Base-by-base conservation (phyloP, 2,329 filamentous ascomycete genomes). In the Knoxdaviesia proteae region DNA sequence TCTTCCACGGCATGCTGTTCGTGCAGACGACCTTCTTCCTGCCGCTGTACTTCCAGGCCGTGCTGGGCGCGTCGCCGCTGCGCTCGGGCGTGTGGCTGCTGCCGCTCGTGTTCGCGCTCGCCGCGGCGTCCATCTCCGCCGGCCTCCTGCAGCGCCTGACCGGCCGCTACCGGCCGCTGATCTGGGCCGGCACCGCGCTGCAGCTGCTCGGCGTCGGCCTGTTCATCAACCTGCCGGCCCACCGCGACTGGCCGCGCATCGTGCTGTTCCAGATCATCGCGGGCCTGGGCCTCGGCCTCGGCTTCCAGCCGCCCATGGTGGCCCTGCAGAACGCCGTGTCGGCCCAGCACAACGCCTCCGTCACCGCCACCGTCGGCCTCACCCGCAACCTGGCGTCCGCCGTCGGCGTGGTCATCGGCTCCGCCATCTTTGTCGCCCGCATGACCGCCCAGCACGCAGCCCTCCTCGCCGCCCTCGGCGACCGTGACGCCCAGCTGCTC, bases 41-140 rank as follows among this genome's bases (percentile, higher is more conserved):
- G n/a, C 80, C 82, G 1, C 62, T 88, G 2, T 84, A 80, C 58
- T 83, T 81, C 58, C 83, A 88, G 57, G 80, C 77, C 5, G 76
- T 79, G 1, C 64, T 78, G 41, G 73, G 71, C 5, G 60, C 75
- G 30, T 69, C 67, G 4, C 77, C 82, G 1, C 75, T 77, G 0
- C 56, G 64, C 43, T 71, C 80, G 4, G 80, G 80, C 1, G 46
- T 79, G 1, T 61, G 75, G 34, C 66, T 88, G 11, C 61, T 88
- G 33, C 81, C 83, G 0, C 57, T 38, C 11, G 31, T 40, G 7
- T 36, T 61, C 45, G 58, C 67, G 41, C 59, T 65, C 41, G 42
- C 55, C 39, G 48, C n/a, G 1, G 46, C 54, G 6, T 52, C 54
- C 10, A 50, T 51, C 11, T 38, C 41, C 10, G 51, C 53, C 2